Evolutionary conservation across 2,329 filamentous ascomycete species (phyloP), one percentile per base, ranked within the genome.

Genomic region (Pyrenophora tritici-repentis): DNA sequence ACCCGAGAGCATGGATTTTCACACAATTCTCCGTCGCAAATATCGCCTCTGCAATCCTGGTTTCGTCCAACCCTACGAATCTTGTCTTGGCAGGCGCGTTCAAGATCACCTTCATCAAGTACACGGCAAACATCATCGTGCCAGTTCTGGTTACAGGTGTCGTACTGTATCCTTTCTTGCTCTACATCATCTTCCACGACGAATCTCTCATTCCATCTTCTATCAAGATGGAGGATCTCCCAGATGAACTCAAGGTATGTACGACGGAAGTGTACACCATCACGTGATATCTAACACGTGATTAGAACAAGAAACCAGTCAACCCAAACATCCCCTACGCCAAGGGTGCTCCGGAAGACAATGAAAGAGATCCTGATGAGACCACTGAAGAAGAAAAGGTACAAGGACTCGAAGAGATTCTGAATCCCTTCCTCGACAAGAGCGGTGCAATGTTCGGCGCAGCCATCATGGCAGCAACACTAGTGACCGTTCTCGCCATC

Each of bases 21-120:
- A 83, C 82, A 2, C 88, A 91, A 51, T 90, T 90, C 50, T 82
- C 87, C 13, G 71, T 89, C 1, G 87, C 87, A 43, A 90, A 90
- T 55, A 87, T 90, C 40, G 85, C 84, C 2, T 90, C 88, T 0
- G 87, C 88, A 0, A 88, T 90, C 18, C 76, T 91, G 10, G 88
- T 91, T 8, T 90, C 88, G 0, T 90, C 87, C 0, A 91, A 91
- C 53, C 88, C 88, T 0, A 90, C 88, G 2, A 91, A 91, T 47
- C 79, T 90, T 6, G 87, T 90, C 0, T 79, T 90, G 0, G 86
- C 87, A 0, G 87, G 87, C 3, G 88, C 88, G 2, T 90, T 90
- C 63, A 64, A 82, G 3, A 86, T 90, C 74, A 86, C 81, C 42
- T 90, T 90, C 68, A 83, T 90, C 64, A 78, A 83, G 34, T 90